These are phyloP conservation scores for Mycena epipterygia DNA, from an alignment of 768 basidiomycete genomes.

Conservation along the genomic window DNA sequence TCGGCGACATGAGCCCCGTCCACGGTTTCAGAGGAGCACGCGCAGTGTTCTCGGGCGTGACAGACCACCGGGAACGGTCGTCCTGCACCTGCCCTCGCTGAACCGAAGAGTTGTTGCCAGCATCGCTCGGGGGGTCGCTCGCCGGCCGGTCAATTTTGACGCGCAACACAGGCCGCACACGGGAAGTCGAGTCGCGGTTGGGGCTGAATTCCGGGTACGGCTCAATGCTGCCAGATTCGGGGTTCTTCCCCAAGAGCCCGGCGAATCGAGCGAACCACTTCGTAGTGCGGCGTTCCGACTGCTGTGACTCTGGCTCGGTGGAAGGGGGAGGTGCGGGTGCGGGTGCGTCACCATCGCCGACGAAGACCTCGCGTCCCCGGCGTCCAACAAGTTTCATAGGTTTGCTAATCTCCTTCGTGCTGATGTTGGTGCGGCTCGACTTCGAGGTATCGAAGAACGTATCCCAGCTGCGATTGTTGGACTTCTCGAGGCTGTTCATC, in stretches of 20 bases:
- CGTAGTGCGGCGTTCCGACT: constrained; percentile 39
- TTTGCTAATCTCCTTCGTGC: constrained; percentile 33
- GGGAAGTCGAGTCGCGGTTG: constrained; percentile 37
- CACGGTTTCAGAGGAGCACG: constrained; percentile 44
- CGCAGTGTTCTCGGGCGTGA: constrained; percentile 49
- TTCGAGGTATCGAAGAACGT: constrained; percentile 33
- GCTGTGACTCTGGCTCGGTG: constrained; percentile 33
- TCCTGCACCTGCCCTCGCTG: not conserved
- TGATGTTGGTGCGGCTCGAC: constrained; percentile 25
- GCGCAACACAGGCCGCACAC: constrained; percentile 50
- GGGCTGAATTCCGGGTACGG: constrained; percentile 34
- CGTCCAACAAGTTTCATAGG: constrained; percentile 35
- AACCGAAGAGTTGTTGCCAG: constrained; percentile 32
- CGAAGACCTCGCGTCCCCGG: constrained; percentile 32
- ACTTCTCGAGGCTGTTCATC: constrained; percentile 11
- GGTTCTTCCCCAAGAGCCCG: constrained; percentile 40
- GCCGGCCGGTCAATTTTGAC: constrained; percentile 60
- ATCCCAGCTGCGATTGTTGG: constrained; percentile 35
- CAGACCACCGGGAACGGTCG: constrained; percentile 52
- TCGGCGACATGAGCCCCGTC: constrained; percentile 48
- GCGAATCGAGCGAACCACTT: constrained; percentile 48
- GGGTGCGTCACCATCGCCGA: constrained; percentile 25
- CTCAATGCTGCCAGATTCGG: constrained; percentile 18
- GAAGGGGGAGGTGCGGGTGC: not conserved
- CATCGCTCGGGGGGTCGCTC: constrained; percentile 42